These are phyloP conservation scores for Bifiguratus adelaidae DNA, from an alignment of 192 early-diverging fungal species.

Conservation along the genomic window DNA sequence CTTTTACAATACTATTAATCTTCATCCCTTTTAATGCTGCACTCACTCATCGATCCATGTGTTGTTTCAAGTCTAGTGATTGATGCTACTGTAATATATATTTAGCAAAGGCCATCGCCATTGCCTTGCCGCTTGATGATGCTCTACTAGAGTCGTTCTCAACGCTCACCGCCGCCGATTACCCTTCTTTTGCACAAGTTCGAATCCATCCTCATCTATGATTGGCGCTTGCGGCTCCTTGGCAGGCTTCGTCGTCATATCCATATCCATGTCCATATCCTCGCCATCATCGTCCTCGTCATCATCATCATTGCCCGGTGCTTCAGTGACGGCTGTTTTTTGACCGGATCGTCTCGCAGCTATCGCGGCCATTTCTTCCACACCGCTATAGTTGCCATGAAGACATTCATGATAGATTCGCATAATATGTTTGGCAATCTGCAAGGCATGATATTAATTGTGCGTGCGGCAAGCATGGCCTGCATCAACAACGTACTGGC, in stretches of 20 bases:
- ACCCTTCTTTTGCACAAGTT: too few species aligned
- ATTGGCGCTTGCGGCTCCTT: constrained; percentile 22
- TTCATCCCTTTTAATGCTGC: too few species aligned
- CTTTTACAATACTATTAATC: too few species aligned
- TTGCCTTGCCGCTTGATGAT: too few species aligned
- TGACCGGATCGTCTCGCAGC: constrained; percentile 3
- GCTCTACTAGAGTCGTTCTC: too few species aligned
- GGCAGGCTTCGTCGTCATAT: constrained; percentile 4
- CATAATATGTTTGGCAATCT: constrained; percentile 29
- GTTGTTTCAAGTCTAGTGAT: too few species aligned
- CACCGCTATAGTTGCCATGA: constrained; percentile 23
- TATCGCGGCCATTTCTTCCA: constrained; percentile 5
- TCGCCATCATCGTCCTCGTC: constrained; percentile 17
- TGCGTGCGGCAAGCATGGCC: too few species aligned
- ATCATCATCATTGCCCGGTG: constrained; percentile 11
- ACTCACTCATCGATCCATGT: too few species aligned
- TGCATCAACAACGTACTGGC: constrained; percentile 14
- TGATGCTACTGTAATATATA: too few species aligned
- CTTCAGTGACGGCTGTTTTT: constrained; percentile 8
- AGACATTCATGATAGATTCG: constrained; percentile 30
- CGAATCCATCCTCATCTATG: constrained; percentile 33
- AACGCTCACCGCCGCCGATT: too few species aligned
- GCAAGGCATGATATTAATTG: background rate
- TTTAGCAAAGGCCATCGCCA: too few species aligned
- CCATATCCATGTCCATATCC: constrained; percentile 29